Base-by-base conservation (phyloP, 2,329 filamentous ascomycete species). In the Leptographium wingfieldii region DNA sequence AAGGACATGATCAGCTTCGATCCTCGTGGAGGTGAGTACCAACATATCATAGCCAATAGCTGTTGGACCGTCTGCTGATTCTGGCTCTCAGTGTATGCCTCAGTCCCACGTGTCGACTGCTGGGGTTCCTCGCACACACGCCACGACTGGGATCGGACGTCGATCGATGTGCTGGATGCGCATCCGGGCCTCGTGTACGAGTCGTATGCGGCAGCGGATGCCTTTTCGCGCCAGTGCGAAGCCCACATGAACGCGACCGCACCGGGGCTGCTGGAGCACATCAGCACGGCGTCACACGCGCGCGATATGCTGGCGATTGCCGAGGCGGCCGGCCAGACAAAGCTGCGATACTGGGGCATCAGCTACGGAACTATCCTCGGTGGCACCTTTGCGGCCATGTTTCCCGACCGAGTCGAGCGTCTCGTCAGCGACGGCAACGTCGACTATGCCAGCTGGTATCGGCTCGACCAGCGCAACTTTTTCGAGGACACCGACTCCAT, bases 291-390 rank as follows among this genome's bases (percentile, higher is more conserved):
- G 1, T 76, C 73, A 3, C 71, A 74, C 35, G 77, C 75, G 0
- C 68, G 76, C 25, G 77, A 79, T 61, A 72, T 79, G 73, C 70
- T 79, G 0, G 76, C 76, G 64, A 75, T 79, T 12, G 66, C 77
- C 19, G 61, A 73, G 29, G 69, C 73, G 63, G 70, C 71, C 4
- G 76, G 74, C 1, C 64, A 74, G 56, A 67, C 70, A 3, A 76
- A 72, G 67, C 69, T 79, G 5, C 72, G 70, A 49, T 81, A 80
- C 65, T 81, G 78, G 78, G 79, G 79, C 0, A 75, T 80, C 60
- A 80, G 77, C 62, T 82, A 81, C 62, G 79, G 79, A 6, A 79
- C 77, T 11, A 66, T 80, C 3, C 70, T 82, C 0, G 80, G 79
- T 3, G 76, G 74, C 11, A 75, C 75, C 0, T 80, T 80, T 65